phyloP scores from a whole-genome alignment of 2,329 filamentous ascomycete species.

The Xylaria sp. region DNA sequence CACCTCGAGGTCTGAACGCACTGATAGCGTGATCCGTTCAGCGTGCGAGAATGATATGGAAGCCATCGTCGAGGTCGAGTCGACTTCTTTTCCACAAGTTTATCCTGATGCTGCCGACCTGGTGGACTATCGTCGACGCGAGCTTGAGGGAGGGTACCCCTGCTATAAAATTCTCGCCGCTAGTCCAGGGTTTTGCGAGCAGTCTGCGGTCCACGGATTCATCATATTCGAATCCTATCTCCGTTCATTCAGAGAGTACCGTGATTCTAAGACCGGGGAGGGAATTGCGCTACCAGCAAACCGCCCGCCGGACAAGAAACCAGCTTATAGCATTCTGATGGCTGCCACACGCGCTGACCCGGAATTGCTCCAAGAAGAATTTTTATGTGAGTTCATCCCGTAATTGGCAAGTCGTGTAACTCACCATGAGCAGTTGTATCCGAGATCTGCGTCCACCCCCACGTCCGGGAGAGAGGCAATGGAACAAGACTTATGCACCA shows the following conservation, averaged over 20 bases:
- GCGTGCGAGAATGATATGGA: slow-evolving; percentile 25
- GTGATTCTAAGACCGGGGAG: slow-evolving; percentile 26
- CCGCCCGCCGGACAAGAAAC: slow-evolving; percentile 29
- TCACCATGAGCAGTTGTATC: slow-evolving; percentile 32
- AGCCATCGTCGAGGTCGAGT: slow-evolving; percentile 34
- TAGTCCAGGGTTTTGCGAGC: background rate
- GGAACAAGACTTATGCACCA: slow-evolving; percentile 34
- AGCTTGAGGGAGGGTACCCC: slow-evolving; percentile 28
- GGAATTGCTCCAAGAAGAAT: slow-evolving; percentile 33
- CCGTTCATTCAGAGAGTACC: slow-evolving; percentile 20
- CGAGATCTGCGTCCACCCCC: slow-evolving; percentile 34
- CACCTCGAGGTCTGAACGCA: background rate
- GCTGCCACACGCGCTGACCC: slow-evolving; percentile 33
- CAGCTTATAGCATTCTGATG: slow-evolving; percentile 30
- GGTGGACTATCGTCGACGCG: slow-evolving; percentile 25
- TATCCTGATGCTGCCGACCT: slow-evolving; percentile 22
- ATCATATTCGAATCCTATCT: slow-evolving; percentile 35
- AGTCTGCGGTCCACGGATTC: slow-evolving; percentile 22
- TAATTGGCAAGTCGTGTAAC: background rate
- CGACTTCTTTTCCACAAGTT: slow-evolving; percentile 31
- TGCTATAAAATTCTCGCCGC: slow-evolving; percentile 23
- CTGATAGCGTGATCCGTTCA: slow-evolving; percentile 24
- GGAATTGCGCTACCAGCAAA: slow-evolving; percentile 29
- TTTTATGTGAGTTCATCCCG: slow-evolving; percentile 29
- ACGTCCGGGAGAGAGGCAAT: slow-evolving; percentile 26